Base-by-base conservation (phyloP, 2,329 filamentous ascomycete genomes). In the Lachnellula cervina region DNA sequence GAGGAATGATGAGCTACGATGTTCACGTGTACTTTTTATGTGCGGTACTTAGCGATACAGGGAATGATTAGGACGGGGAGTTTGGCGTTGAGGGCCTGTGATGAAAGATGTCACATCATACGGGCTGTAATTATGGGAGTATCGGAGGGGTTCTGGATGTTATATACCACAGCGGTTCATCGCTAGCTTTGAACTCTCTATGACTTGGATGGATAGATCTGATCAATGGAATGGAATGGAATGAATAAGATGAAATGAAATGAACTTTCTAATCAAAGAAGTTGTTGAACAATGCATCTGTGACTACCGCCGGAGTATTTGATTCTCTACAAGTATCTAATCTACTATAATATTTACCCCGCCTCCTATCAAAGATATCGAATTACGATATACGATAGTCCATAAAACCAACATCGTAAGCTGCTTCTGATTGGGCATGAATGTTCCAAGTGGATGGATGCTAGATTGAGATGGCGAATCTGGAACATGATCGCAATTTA, bases 1-100 rank as follows among this genome's bases (percentile, higher is more conserved):
- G 6, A 13, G 16, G 7, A 19, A 7, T 16, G 46, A 51, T 25
- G 40, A 55, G 14, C 23, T 47, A 47, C 21, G 44, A 47, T 32
- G 9, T 32, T 47, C 14, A 45, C 35, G 38, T 49, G 51, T 46
- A 49, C 17, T 21, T 37, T 48, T 52, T 42, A 23, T 49, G 32
- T 54, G 28, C 42, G 42, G 21, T 47, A 55, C n/a, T 54, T 47
- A 46, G 45, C 51, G 48, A 51, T 49, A 43, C 38, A 47, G 38
- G 43, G 23, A 43, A 25, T 37, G 44, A 51, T 43, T n/a, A 35
- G 19, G 17, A 23, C 19, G 43, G 37, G 50, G 50, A 28, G 46
- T 47, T 25, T 44, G 55, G 55, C 46, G 52, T 55, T 55, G 23
- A n/a, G 14, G 43, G 52, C 47, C 40, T 49, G 34, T 28, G 28